Percentiles rank a stretch among this genome's conserved stretches.
Conservation (phyloP, 257 asterid genomes). For the Fraxinus cuspidata region DNA sequence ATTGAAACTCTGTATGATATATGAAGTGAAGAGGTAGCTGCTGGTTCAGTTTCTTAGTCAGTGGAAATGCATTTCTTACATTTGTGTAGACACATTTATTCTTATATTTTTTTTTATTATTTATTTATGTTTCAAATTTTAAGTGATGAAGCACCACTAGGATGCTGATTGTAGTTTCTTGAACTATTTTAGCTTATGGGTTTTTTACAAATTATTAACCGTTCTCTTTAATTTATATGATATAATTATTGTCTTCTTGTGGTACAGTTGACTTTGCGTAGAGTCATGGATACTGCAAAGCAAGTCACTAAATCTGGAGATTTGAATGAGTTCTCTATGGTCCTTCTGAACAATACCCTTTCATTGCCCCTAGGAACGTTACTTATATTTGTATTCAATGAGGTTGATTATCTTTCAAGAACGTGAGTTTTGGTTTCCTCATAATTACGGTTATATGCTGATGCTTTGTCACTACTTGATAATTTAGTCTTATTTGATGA, state of each 20-base stretch:
- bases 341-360: constrained; percentile 83
- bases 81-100: not conserved
- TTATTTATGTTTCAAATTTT: too few species aligned
- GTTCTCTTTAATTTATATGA: not conserved
- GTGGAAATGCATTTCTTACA: not conserved
- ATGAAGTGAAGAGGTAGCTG: not conserved
- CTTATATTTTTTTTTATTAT: not conserved
- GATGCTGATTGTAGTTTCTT: constrained; percentile 1
- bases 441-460: not conserved
- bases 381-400: constrained; percentile 70
- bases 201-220: not conserved
- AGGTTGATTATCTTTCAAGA: constrained; percentile 70
- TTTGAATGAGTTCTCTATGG: constrained; percentile 89
- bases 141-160: not conserved
- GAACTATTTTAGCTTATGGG: not conserved
- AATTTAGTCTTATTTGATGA: constrained; percentile 1
- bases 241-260: constrained; percentile 14
- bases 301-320: constrained; percentile 87
- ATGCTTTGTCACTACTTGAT: not conserved
- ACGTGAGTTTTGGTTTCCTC: constrained; percentile 59
- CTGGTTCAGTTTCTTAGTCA: not conserved
- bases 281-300: constrained; percentile 94
- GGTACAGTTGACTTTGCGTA: constrained; percentile 77
- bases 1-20: not conserved
- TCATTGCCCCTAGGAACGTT: constrained; percentile 76